A percentile compares a stretch with the other conserved stretches of the same genome.
These are phyloP conservation scores for Amanita molliuscula DNA, from an alignment of 768 basidiomycete genomes.

Conservation along the genomic window DNA sequence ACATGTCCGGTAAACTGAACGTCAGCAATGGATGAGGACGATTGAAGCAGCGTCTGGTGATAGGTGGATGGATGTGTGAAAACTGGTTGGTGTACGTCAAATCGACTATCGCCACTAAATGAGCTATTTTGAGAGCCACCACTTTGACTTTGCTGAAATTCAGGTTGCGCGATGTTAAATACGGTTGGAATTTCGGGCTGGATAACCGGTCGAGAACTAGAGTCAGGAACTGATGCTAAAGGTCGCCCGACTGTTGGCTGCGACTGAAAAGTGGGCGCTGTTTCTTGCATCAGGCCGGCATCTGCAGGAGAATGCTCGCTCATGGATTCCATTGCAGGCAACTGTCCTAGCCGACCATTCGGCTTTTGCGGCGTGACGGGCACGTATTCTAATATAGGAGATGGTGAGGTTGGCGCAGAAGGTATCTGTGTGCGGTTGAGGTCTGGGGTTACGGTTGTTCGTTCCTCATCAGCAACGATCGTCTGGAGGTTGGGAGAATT, in stretches of 20 bases:
- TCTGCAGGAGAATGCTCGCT: neutral
- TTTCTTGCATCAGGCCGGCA: neutral
- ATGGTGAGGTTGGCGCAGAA: neutral
- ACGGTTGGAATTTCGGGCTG: neutral
- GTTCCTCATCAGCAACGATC: neutral
- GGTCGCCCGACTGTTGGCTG: neutral
- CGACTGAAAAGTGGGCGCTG: neutral
- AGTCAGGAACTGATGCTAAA: neutral
- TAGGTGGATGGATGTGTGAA: neutral
- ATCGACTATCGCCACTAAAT: neutral
- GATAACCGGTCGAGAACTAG: neutral
- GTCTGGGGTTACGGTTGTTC: neutral
- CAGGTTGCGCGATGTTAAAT: neutral
- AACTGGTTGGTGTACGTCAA: neutral
- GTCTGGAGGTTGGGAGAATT: neutral
- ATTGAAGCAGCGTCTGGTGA: neutral
- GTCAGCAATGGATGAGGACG: neutral
- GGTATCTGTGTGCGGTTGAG: neutral
- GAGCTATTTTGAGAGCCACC: neutral
- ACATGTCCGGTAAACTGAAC: neutral
- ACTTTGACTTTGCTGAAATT: neutral
- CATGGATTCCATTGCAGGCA: neutral
- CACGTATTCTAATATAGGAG: neutral
- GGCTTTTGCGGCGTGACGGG: neutral
- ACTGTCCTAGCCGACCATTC: neutral